Evolutionary conservation across 352 stramenopile genomes (phyloP), one percentile per base, ranked within the genome.

Genomic region (Phytophthora meadii): DNA sequence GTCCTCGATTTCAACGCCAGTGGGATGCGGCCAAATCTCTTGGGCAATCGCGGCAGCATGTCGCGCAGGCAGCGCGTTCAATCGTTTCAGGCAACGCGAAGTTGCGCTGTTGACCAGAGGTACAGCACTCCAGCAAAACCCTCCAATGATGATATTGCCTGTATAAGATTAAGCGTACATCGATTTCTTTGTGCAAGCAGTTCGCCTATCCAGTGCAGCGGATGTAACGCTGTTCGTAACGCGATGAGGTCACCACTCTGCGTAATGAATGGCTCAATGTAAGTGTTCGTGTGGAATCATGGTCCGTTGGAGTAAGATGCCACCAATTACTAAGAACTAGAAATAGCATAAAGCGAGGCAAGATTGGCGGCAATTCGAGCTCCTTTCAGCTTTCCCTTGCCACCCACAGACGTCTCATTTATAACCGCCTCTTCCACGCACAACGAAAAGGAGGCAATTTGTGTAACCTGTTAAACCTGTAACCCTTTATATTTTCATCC

Each of bases 161-260:
- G 27, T 50, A 24, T 12, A 6, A 4, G 17, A 9, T 39, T 24
- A 17, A 36, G 34, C 46, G 9, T 48, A 19, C 30, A 50, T 30
- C 0, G 36, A n/a, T 36, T 47, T 63, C 44, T 57, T 14, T 42
- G 45, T 37, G 17, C 5, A 56, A 40, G 49, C 46, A 54, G 8
- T 5, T 10, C 22, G 10, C 27, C 53, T 45, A 24, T 50, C 44
- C 44, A 37, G 44, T 36, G 24, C 6, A 14, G 27, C 4, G 8
- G 6, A 27, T 19, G 42, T 46, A 65, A 53, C 27, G 49, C 28
- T 10, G 61, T 54, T 62, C 45, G 54, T 60, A 70, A 65, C 32
- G 61, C 28, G 47, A 60, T 63, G 52, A 63, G 34, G 44, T 68
- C 52, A 68, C 19, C 37, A 39, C 46, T 46, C 52, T 51, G 42